Base-by-base conservation (phyloP, 805 yeast genomes). In the Saccharomycopsis capsularis region DNA sequence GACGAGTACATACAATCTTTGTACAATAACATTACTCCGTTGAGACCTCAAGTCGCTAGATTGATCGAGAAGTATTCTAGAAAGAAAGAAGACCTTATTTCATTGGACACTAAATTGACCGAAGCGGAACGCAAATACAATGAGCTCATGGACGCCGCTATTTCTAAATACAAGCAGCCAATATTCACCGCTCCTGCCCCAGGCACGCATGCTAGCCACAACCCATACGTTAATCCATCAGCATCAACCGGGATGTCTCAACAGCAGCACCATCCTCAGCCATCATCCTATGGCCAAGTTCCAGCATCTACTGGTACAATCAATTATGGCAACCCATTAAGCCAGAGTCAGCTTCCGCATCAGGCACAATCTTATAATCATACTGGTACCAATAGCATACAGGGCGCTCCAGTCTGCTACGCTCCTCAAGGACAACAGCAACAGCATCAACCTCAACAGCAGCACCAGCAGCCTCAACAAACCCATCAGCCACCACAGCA, bases 41-140 rank as follows among this genome's bases (percentile, higher is more conserved):
- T 87, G 44, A 79, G 95, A 55, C 87, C 89, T 0, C 76, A 79
- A 53, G 70, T 93, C 52, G 86, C 86, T 15, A 78, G 78, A 58
- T 67, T 81, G 57, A 78, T 93, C 54, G 96, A 87, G 50, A 79
- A 85, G 63, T 85, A 87, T 63, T 75, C 87, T 34, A 74, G 77
- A 40, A 77, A 87, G 59, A 79, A 84, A 60, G 85, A 89, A 57
- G 97, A 91, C 54, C 68, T 91, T 52, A 68, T 80, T 53, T 77
- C 77, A 19, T 69, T 91, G 57, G 83, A 87, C 59, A 75, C 76
- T 53, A 84, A 85, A 54, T 73, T 91, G 48, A 77, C 77, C 49
- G 71, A 71, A 42, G 93, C 95, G 16, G 77, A 85, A 46, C 70
- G 75, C 38, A 66, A 75, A 7, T 93, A 88, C 63, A 86, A 85